Base-by-base conservation (phyloP, 306 rosid genomes). In the Cucurbita moschata region DNA sequence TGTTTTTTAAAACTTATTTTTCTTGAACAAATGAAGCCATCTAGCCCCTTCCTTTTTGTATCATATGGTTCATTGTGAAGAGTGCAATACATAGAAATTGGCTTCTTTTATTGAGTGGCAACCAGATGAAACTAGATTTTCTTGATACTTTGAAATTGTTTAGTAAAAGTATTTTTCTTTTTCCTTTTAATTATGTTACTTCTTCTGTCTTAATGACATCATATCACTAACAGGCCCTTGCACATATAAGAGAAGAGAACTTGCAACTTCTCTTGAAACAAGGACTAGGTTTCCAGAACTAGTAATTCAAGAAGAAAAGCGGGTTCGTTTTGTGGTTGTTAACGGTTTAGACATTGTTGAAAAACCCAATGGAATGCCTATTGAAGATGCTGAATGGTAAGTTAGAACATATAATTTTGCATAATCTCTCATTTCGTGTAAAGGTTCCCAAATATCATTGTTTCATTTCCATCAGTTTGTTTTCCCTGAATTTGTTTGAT, bases 311-410 rank as follows among this genome's bases (percentile, higher is more conserved):
- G 98, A 90, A 80, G 97, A 90, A 83, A 90, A 90, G 85, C 88
- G 98, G 59, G 96, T 94, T 74, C 97, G 98, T 38, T 94, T 94
- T 80, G 97, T 94, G 39, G 98, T 90, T 4, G 96, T 94, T 76
- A 94, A 94, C 80, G 98, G 97, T 37, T 80, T 94, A 78, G 86
- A 79, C 79, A 84, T 94, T 83, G 88, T 87, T 82, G 98, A 90
- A 82, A 94, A 85, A 65, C 98, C 98, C 54, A 86, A 80, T 75
- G 72, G 62, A 16, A 64, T 90, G 79, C 77, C 91, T 21, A 78
- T 83, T 74, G 89, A 86, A 39, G 97, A 87, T 51, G 91, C 94
- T 18, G 94, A 87, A 77, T 94, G 98, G 98, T 94, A 77, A 80
- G 90, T 75, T 55, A 52, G 53, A 37, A 73, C 42, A 52, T 81